phyloP scores from a whole-genome alignment of 1,139 yeast genomes.

The Blastobotrys apis region DNA sequence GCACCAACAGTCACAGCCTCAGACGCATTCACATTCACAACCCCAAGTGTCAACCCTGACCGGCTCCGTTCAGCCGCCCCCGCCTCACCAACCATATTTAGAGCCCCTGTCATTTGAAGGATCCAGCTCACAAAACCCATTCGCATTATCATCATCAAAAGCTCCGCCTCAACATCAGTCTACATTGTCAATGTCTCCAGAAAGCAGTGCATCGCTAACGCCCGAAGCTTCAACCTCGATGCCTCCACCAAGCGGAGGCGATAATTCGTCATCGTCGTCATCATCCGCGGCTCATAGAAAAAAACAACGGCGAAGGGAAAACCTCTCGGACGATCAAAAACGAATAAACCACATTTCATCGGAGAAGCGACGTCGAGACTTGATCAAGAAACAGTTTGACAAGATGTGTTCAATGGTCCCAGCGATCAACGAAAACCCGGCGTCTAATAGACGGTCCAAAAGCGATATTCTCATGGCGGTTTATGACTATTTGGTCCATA shows the following conservation, averaged over 20 bases:
- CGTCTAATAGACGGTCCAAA: slow-evolving; percentile 44
- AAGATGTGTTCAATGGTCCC: slow-evolving; percentile 40
- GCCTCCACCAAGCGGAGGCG: too few species aligned
- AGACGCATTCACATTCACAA: not conserved
- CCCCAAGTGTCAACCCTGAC: not conserved
- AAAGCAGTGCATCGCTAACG: not conserved
- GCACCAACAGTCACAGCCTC: not conserved
- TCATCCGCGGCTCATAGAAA: slow-evolving; percentile 4
- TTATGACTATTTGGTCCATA: slow-evolving; percentile 29
- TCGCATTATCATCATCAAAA: not conserved
- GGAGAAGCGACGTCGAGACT: slow-evolving; percentile 70
- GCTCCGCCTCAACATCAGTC: not conserved
- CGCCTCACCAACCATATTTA: not conserved
- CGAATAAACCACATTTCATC: slow-evolving; percentile 67
- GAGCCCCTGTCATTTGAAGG: too few species aligned
- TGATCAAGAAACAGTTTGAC: slow-evolving; percentile 50
- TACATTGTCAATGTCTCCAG: not conserved
- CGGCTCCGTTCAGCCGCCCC: not conserved
- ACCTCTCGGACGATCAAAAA: slow-evolving; percentile 61
- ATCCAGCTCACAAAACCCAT: not conserved
- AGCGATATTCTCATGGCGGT: slow-evolving; percentile 37
- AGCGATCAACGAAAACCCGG: slow-evolving; percentile 34
- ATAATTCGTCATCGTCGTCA: not conserved
- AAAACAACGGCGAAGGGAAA: slow-evolving; percentile 36
- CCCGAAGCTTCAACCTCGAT: too few species aligned